Evolutionary conservation across 164 flowering plant species (phyloP).

Genomic region (Aristolochia californica): DNA sequence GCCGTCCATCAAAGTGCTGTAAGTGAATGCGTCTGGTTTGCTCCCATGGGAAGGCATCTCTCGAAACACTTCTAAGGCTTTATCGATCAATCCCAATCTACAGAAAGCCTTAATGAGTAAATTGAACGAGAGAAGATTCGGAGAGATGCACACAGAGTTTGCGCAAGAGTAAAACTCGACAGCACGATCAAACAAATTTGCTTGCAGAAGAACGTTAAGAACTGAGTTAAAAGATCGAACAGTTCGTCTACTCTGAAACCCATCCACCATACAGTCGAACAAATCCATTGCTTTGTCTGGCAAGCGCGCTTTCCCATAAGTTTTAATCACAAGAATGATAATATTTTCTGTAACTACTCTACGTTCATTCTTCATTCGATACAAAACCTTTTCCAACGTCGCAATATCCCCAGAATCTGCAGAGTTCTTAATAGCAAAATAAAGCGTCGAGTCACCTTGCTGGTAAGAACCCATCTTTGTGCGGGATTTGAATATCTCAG

Average conservation of each 20-base stretch:
- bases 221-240: slow-evolving; percentile 75
- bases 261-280: slow-evolving; percentile 56
- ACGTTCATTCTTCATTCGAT: slow-evolving; percentile 45
- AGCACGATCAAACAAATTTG: slow-evolving; percentile 33
- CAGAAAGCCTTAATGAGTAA: slow-evolving; percentile 64
- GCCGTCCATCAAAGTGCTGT: slow-evolving; percentile 83
- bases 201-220: slow-evolving; percentile 59
- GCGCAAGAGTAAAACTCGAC: slow-evolving; percentile 33
- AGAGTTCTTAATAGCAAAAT: slow-evolving; percentile 36
- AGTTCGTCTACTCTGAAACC: slow-evolving; percentile 46
- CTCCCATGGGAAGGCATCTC: slow-evolving; percentile 49
- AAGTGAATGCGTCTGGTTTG: slow-evolving; percentile 66
- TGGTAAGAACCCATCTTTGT: slow-evolving; percentile 54
- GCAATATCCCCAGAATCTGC: slow-evolving; percentile 45
- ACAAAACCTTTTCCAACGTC: slow-evolving; percentile 42
- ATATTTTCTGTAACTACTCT: slow-evolving; percentile 46
- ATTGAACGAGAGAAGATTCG: slow-evolving; percentile 64
- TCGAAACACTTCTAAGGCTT: slow-evolving; percentile 54
- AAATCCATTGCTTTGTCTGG: slow-evolving; percentile 52
- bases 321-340: slow-evolving; percentile 53
- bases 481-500: slow-evolving; percentile 29
- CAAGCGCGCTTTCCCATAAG: slow-evolving; percentile 57
- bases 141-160: slow-evolving; percentile 25
- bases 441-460: slow-evolving; percentile 64
- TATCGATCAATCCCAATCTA: slow-evolving; percentile 47